Conservation (phyloP, 495 filamentous ascomycete species). For the Acidiella bohemica region DNA sequence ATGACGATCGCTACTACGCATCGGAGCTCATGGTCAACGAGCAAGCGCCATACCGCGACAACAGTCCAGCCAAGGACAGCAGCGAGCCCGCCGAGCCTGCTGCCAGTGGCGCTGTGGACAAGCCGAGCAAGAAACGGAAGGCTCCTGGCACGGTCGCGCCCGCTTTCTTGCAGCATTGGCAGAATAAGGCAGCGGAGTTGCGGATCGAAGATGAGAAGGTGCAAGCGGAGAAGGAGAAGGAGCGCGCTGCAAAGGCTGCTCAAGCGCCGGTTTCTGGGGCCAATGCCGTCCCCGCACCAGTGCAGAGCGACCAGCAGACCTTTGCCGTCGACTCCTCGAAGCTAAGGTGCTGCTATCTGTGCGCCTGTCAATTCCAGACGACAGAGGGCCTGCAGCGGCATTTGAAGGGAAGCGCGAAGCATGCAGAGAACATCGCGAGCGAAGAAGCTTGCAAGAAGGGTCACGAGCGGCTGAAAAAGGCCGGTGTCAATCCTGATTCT, state of each 20-base stretch:
- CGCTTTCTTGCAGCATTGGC: slow-evolving; percentile 75
- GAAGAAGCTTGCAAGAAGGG: slow-evolving; percentile 39
- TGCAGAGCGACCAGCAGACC: slow-evolving; percentile 4
- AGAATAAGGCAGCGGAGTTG: slow-evolving; percentile 71
- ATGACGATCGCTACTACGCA: slow-evolving; percentile 7
- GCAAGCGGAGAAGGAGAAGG: slow-evolving; percentile 28
- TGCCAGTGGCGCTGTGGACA: not conserved
- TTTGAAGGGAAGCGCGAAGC: slow-evolving; percentile 61
- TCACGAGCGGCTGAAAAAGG: slow-evolving; percentile 45
- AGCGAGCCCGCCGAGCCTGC: not conserved
- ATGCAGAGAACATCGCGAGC: slow-evolving; percentile 50
- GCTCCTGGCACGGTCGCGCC: slow-evolving; percentile 33
- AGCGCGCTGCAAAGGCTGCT: slow-evolving; percentile 19
- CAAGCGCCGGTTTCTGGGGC: slow-evolving; percentile 1
- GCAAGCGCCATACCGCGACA: not conserved
- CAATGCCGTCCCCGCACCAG: slow-evolving; percentile 2
- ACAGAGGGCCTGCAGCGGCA: slow-evolving; percentile 57
- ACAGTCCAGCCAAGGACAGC: not conserved
- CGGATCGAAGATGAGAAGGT: slow-evolving; percentile 31
- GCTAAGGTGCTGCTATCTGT: slow-evolving; percentile 63
- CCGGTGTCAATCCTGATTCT: not conserved
- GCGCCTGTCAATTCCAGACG: slow-evolving; percentile 58
- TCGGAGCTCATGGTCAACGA: slow-evolving; percentile 2
- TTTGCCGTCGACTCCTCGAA: slow-evolving; percentile 27
- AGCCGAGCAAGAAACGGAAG: slow-evolving; percentile 60